These are phyloP conservation scores for Starmerella etchellsii DNA, from an alignment of 805 yeast species.

Conservation along the genomic window DNA sequence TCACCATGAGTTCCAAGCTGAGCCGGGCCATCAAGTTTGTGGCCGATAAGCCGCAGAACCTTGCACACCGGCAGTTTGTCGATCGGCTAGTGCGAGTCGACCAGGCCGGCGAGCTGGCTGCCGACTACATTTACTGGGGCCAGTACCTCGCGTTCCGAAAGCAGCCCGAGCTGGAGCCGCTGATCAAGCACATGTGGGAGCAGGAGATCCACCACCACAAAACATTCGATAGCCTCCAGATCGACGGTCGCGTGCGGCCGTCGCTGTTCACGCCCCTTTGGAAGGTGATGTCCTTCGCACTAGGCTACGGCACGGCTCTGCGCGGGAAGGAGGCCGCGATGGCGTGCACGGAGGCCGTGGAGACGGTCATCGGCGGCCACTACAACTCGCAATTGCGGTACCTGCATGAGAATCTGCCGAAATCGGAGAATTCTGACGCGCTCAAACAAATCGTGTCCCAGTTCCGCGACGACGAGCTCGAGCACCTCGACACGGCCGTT, in stretches of 20 bases:
- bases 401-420: conserved; percentile 51
- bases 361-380: conserved; percentile 94
- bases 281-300: conserved; percentile 77
- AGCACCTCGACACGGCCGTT: conserved; percentile 88
- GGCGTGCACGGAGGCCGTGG: conserved; percentile 99
- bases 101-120: conserved; percentile 97
- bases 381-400: conserved; percentile 81
- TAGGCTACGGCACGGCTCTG: conserved; percentile 79
- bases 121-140: conserved; percentile 83
- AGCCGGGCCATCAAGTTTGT: conserved; percentile 22
- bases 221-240: conserved; percentile 70
- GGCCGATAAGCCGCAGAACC: conserved; percentile 15
- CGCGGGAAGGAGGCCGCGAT: conserved; percentile 92
- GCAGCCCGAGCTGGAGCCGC: conserved; percentile 63
- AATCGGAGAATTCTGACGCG: conserved; percentile 42
- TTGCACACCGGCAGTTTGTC: conserved; percentile 22
- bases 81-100: conserved; percentile 58
- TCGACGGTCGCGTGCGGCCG: conserved; percentile 73
- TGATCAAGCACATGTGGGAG: conserved; percentile 93
- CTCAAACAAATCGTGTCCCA: conserved; percentile 52
- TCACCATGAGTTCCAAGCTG: conserved; percentile 3
- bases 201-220: conserved; percentile 86
- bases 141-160: conserved; percentile 65
- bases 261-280: conserved; percentile 83
- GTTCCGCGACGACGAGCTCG: conserved; percentile 89